phyloP scores from a whole-genome alignment of 257 asterid species.

The Nicotiana tomentosiformis region DNA sequence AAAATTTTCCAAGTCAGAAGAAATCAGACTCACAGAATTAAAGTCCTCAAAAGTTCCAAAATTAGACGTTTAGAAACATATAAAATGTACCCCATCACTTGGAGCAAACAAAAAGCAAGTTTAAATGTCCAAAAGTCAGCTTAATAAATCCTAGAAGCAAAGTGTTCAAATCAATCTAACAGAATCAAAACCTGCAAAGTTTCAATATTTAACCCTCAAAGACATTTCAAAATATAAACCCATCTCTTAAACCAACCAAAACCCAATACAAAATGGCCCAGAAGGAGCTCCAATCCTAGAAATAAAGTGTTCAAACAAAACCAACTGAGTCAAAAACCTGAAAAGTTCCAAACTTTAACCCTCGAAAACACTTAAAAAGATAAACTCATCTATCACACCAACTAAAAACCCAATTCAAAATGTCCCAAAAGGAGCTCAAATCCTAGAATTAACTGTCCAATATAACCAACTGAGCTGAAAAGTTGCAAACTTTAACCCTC shows the following conservation, averaged over 20 bases:
- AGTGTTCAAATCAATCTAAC: not conserved
- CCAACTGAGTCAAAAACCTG: not conserved
- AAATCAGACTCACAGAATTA: not conserved
- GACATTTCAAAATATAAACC: not conserved
- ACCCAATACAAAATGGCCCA: not conserved
- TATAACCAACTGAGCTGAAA: not conserved
- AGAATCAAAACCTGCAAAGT: not conserved
- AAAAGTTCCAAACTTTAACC: not conserved
- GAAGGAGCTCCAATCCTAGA: not conserved
- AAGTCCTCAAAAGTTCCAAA: not conserved
- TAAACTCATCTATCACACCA: not conserved
- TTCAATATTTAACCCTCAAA: not conserved
- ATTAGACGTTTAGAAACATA: not conserved
- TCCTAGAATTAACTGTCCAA: not conserved
- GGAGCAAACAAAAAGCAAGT: not conserved
- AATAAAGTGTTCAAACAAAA: not conserved
- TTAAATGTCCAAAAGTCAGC: not conserved
- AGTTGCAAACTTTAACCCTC: constrained; percentile 3
- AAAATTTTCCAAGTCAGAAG: too few species aligned
- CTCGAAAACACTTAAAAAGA: not conserved
- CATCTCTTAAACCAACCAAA: not conserved
- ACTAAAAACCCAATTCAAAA: not conserved
- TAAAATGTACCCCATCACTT: not conserved
- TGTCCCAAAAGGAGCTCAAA: not conserved
- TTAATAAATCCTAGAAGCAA: not conserved